Evolutionary conservation across 257 asterid species (phyloP).

Genomic region (Linderniella brevidens): DNA sequence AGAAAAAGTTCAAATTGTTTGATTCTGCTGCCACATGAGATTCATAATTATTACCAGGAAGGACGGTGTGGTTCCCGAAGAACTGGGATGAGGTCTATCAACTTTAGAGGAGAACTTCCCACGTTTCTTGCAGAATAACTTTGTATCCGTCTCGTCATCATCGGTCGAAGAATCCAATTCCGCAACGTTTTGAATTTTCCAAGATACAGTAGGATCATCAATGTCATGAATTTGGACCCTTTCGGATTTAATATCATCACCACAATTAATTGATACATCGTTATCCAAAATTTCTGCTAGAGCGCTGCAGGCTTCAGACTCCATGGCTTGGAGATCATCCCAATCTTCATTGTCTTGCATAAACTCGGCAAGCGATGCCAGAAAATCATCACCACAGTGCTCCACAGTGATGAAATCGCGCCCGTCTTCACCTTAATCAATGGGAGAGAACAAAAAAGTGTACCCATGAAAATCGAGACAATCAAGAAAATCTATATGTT

Average conservation of each 20-base stretch:
- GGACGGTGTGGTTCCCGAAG: constrained; percentile 15
- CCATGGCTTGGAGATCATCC: constrained; percentile 84
- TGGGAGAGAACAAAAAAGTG: background rate
- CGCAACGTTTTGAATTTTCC: constrained; percentile 19
- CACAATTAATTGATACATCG: constrained; percentile 21
- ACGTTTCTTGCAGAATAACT: constrained; percentile 12
- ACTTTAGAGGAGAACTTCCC: constrained; percentile 15
- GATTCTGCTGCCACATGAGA: too few species aligned
- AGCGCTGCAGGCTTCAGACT: constrained; percentile 75
- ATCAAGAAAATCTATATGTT: constrained; percentile 1
- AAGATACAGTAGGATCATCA: constrained; percentile 41
- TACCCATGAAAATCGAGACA: constrained; percentile 1
- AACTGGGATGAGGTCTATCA: constrained; percentile 12
- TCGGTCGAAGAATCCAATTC: constrained; percentile 53
- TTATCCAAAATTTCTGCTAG: constrained; percentile 50
- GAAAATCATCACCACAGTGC: constrained; percentile 78
- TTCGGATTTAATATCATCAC: constrained; percentile 12
- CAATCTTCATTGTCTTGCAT: constrained; percentile 76
- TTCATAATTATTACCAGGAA: too few species aligned
- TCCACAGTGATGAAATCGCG: constrained; percentile 72
- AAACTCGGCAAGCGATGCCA: constrained; percentile 77
- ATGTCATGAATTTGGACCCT: constrained; percentile 24
- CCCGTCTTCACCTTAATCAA: constrained; percentile 71
- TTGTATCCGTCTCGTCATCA: constrained; percentile 23
- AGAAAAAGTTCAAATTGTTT: too few species aligned